Percentiles rank a stretch among this genome's conserved stretches.
Evolutionary conservation across 2,329 filamentous ascomycete genomes (phyloP).

Genomic region (Exophiala mesophila): DNA sequence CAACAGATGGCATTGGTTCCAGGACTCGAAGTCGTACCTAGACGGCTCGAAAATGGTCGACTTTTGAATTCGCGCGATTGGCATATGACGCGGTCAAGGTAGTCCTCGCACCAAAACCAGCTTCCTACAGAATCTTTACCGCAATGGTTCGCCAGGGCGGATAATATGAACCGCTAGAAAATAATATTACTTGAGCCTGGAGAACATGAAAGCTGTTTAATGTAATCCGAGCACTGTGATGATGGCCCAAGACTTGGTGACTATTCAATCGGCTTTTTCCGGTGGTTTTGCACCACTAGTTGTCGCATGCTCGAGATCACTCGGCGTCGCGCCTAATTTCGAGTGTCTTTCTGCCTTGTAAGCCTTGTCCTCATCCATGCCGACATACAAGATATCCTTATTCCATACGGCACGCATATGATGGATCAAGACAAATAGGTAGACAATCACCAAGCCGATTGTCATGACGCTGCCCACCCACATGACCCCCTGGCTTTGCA

Average conservation of each 20-base stretch:
- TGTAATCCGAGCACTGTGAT: no score
- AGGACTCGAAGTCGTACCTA: slow-evolving; percentile 18
- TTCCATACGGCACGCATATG: slow-evolving; percentile 49
- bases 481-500: slow-evolving; percentile 50
- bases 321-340: neutral
- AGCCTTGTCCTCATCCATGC: slow-evolving; percentile 53
- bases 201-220: no score
- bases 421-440: slow-evolving; percentile 48
- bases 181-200: no score
- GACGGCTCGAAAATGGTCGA: neutral
- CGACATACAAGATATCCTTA: slow-evolving; percentile 54
- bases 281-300: neutral
- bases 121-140: no score
- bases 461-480: slow-evolving; percentile 55
- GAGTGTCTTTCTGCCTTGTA: slow-evolving; percentile 11
- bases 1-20: slow-evolving; percentile 19
- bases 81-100: no score
- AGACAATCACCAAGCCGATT: slow-evolving; percentile 50
- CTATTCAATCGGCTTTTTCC: neutral
- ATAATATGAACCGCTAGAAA: no score
- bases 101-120: no score
- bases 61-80: slow-evolving; percentile 3
- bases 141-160: no score
- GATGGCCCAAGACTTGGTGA: no score
- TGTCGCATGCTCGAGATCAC: neutral